Percentiles rank a stretch among this genome's conserved stretches.
Conservation (phyloP, 2,329 filamentous ascomycete genomes). For the Karstenula rhodostoma region DNA sequence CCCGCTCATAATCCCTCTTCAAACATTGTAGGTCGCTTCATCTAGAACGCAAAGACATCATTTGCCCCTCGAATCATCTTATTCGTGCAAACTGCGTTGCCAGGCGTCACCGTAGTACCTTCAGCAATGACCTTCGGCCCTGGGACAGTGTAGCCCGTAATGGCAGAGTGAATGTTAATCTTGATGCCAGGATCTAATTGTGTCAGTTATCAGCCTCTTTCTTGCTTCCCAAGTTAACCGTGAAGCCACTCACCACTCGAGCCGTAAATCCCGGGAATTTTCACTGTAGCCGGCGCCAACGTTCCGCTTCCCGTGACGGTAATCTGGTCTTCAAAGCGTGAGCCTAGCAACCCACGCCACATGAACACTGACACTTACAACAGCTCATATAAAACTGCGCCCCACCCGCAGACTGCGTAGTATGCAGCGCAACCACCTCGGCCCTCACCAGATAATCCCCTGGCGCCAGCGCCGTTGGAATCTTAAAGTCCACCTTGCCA, state of each 20-base stretch:
- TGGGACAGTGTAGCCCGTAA: constrained; percentile 54
- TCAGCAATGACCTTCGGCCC: constrained; percentile 48
- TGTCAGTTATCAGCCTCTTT: neutral
- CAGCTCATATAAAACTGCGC: constrained; percentile 58
- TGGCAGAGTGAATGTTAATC: constrained; percentile 35
- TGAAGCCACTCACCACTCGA: constrained; percentile 4
- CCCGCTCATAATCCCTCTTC: neutral
- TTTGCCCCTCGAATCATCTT: constrained; percentile 25
- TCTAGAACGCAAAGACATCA: constrained; percentile 20
- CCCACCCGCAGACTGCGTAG: constrained; percentile 50
- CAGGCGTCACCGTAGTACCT: constrained; percentile 24
- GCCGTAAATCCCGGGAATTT: constrained; percentile 37
- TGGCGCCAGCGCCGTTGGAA: constrained; percentile 27
- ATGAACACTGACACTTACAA: constrained; percentile 20
- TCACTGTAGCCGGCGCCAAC: constrained; percentile 28
- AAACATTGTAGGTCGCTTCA: neutral
- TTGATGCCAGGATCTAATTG: constrained; percentile 33
- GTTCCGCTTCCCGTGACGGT: constrained; percentile 32
- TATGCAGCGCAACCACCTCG: constrained; percentile 51
- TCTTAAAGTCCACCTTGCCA: constrained; percentile 30
- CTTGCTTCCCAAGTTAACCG: neutral
- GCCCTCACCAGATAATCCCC: constrained; percentile 41
- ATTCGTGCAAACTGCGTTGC: constrained; percentile 23
- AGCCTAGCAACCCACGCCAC: neutral
- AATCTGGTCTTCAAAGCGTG: constrained; percentile 30